A percentile compares a stretch with the other conserved stretches of the same genome.
Evolutionary conservation across 176 grass and related monocot species (phyloP).

Genomic region (Carex scoparia): DNA sequence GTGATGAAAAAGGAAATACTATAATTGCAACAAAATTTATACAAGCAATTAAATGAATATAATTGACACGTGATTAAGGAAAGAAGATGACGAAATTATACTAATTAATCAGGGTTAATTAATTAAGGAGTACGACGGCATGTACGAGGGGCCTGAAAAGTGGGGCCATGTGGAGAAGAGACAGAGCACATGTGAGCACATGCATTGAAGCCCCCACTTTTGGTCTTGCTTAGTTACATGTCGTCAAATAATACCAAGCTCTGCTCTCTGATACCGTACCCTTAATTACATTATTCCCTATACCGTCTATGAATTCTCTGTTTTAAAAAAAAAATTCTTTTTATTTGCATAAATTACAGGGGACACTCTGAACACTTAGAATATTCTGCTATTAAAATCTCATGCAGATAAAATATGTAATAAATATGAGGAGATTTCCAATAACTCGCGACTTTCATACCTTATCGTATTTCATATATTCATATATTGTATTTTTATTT

Average conservation of each 20-base stretch:
- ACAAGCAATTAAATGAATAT: background rate
- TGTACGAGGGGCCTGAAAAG: background rate
- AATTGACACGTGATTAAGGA: background rate
- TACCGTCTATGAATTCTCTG: background rate
- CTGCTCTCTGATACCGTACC: conserved; percentile 9
- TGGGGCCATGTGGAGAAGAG: conserved; percentile 29
- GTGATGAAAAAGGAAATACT: background rate
- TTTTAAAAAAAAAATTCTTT: background rate
- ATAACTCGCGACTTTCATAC: too few relatives aligned
- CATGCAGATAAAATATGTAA: background rate
- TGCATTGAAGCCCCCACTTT: conserved; percentile 20
- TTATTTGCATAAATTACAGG: background rate
- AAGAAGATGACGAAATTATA: background rate
- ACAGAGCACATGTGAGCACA: conserved; percentile 28
- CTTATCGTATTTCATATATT: too few relatives aligned
- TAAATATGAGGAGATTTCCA: background rate
- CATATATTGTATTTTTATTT: too few relatives aligned
- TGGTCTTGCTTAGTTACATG: conserved; percentile 21
- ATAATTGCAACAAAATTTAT: background rate
- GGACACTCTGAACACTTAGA: background rate
- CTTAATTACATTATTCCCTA: background rate
- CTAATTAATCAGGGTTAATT: background rate
- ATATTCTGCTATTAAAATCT: background rate
- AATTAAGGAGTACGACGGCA: background rate
- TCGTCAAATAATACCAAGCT: conserved; percentile 16